These are phyloP conservation scores for Silybum marianum DNA, from an alignment of 129 eudicot genomes.

Conservation along the genomic window DNA sequence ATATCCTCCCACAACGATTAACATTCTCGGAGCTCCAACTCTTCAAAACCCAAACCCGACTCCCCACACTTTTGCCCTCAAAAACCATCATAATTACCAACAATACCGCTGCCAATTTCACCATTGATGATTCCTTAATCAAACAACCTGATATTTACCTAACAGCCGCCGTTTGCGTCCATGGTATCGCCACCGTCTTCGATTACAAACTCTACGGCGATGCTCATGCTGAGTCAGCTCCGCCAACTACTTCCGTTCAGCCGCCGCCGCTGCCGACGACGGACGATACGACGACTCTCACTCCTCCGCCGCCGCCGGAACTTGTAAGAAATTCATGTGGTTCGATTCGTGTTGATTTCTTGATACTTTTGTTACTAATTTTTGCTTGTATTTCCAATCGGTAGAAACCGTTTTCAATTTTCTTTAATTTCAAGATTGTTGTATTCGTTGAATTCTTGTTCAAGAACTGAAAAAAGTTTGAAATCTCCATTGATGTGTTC, in stretches of 20 bases:
- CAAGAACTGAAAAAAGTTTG: not conserved
- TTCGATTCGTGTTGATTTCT: not conserved
- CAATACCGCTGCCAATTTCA: conserved; percentile 45
- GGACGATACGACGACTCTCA: not conserved
- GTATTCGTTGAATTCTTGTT: conserved; percentile 5
- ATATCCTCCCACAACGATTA: conserved; percentile 66
- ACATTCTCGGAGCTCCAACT: conserved; percentile 52
- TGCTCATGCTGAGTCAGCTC: conserved; percentile 1
- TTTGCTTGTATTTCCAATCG: not conserved
- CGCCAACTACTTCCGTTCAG: not conserved
- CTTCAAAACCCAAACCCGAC: conserved; percentile 44
- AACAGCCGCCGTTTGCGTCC: conserved; percentile 41
- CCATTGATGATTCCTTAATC: conserved; percentile 50
- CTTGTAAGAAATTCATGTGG: not conserved
- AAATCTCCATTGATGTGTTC: not conserved
- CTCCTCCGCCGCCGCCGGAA: not conserved
- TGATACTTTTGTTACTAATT: not conserved
- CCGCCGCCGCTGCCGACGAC: conserved; percentile 30
- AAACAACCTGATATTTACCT: conserved; percentile 57
- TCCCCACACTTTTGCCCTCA: conserved; percentile 59
- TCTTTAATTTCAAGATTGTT: not conserved
- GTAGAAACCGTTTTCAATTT: not conserved
- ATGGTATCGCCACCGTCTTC: conserved; percentile 48
- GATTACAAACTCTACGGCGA: conserved; percentile 42
- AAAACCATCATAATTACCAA: conserved; percentile 52